Conservation (phyloP, 495 filamentous ascomycete species). For the Elaphomyces granulatus region DNA sequence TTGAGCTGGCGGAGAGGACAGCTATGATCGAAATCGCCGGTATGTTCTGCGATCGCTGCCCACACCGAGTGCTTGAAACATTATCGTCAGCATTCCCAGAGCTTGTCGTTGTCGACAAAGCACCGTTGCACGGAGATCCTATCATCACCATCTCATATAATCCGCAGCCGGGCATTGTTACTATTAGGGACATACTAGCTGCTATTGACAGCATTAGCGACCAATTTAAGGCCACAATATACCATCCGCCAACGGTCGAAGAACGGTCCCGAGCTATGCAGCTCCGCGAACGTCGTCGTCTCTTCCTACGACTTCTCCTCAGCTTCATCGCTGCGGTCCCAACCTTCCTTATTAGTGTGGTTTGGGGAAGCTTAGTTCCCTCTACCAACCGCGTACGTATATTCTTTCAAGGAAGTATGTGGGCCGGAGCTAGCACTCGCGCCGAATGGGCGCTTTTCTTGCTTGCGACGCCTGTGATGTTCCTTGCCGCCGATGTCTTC, state of each 20-base stretch:
- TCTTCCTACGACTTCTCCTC: constrained; percentile 52
- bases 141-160: constrained; percentile 58
- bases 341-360: constrained; percentile 77
- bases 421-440: constrained; percentile 60
- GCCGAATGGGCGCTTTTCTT: constrained; percentile 75
- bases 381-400: constrained; percentile 36
- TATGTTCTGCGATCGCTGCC: constrained; percentile 81
- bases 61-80: constrained; percentile 39
- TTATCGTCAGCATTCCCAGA: constrained; percentile 40
- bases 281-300: constrained; percentile 41
- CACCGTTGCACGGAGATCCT: constrained; percentile 39
- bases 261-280: constrained; percentile 65
- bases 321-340: constrained; percentile 63
- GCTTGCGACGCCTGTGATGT: constrained; percentile 78
- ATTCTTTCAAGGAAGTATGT: constrained; percentile 53
- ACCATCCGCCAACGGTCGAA: constrained; percentile 74
- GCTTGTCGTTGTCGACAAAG: constrained; percentile 32
- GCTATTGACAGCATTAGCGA: constrained; percentile 48
- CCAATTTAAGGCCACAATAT: constrained; percentile 49
- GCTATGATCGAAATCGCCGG: constrained; percentile 59
- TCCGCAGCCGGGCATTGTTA: constrained; percentile 54
- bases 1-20: constrained; percentile 45
- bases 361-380: constrained; percentile 75
- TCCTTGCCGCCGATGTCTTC: constrained; percentile 78
- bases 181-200: constrained; percentile 57